Percentiles rank a stretch among this genome's conserved stretches.
phyloP scores from a whole-genome alignment of 202 grass and related monocot species.

The Schoenoplectus triqueter region DNA sequence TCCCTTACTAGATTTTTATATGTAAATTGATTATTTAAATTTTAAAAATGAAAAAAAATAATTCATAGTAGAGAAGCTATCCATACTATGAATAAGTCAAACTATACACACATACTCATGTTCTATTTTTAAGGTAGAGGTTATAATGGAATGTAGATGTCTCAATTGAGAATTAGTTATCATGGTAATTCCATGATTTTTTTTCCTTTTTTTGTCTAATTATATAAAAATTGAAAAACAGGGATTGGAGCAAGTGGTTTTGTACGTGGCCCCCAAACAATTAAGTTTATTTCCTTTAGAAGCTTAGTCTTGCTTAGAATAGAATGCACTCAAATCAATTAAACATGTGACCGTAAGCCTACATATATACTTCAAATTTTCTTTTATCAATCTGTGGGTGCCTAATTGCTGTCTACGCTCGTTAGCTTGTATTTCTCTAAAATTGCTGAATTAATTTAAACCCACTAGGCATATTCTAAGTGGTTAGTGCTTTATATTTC shows the following conservation, averaged over 20 bases:
- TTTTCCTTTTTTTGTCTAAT: neutral
- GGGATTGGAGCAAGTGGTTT: conserved; percentile 20
- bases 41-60: too few relatives aligned
- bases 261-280: neutral
- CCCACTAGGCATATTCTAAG: neutral
- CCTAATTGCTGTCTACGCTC: conserved; percentile 22
- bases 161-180: neutral
- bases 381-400: conserved; percentile 11
- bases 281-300: conserved; percentile 1
- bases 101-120: too few relatives aligned
- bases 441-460: neutral
- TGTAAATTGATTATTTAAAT: too few relatives aligned
- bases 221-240: conserved; percentile 14
- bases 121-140: too few relatives aligned
- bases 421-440: conserved; percentile 17
- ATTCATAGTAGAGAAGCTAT: too few relatives aligned
- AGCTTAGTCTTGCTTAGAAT: conserved; percentile 35
- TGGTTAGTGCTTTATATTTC: conserved; percentile 11
- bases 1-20: too few relatives aligned
- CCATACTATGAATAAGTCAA: too few relatives aligned
- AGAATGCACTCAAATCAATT: conserved; percentile 37
- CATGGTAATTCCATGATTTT: neutral
- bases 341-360: conserved; percentile 31
- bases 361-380: neutral
- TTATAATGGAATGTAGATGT: too few relatives aligned